Base-by-base conservation (phyloP, 441 rosid species). In the Aleurites moluccanus region DNA sequence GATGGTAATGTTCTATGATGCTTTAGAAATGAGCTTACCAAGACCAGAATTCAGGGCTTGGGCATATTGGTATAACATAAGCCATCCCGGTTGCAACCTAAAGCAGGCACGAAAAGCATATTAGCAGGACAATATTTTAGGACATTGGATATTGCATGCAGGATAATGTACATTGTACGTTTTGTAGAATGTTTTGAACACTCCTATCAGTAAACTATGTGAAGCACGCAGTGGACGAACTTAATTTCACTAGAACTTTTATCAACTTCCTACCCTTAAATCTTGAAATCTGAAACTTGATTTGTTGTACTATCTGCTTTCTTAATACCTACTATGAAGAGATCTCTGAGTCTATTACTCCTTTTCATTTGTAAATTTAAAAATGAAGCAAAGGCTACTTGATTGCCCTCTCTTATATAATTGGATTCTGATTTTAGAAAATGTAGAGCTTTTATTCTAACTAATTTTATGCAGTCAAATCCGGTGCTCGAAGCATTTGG, bases 401-500 rank as follows among this genome's bases (percentile, higher is more conserved):
- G 35, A 18, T 60, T 38, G 68, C 47, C 53, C 44, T 64, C 6
- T 45, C 44, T 53, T 71, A 69, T 56, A 20, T 21, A 55, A 16
- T 57, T 63, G 9, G 45, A 73, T 52, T 72, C 60, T 64, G 44
- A 49, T 47, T 50, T 57, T 57, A 60, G 62, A 20, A 42, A 45
- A 69, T 14, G 67, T 83, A 49, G 73, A 67, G 73, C 75, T 80
- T 66, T 76, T 81, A 70, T 82, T 69, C 80, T 75, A 82, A 76
- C 69, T 80, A 75, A 73, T 74, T 68, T 70, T 74, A 45, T 89
- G 89, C 93, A 92, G 99, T 94, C 99, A 71, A 94, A 94, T 87
- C 98, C 99, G 70, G 97, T 92, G 82, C 94, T 92, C 23, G 99
- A 94, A 85, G 99, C 99, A 67, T 94, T 94, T 82, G 99, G 99